Conservation (phyloP, 2,329 filamentous ascomycete genomes). For the Chalaropsis ovoidea region DNA sequence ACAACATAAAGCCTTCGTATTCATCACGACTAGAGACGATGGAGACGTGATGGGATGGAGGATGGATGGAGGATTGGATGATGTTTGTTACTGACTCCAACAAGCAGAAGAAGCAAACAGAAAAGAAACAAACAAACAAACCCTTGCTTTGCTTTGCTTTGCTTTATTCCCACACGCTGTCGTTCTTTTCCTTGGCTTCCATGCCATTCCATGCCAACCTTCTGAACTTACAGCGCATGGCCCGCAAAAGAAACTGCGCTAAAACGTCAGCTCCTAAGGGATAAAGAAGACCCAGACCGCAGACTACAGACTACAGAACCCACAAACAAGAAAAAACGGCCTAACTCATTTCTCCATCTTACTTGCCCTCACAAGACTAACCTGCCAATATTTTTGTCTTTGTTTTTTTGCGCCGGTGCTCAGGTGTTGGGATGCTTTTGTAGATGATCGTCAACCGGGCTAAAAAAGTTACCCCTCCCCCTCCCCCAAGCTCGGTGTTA, state of each 20-base stretch:
- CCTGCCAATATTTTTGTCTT: background rate
- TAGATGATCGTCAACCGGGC: background rate
- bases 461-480: too few relatives aligned
- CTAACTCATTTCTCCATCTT: too few relatives aligned
- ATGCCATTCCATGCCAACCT: background rate
- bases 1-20: conserved; percentile 1
- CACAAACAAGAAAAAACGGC: too few relatives aligned
- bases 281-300: too few relatives aligned
- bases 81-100: background rate
- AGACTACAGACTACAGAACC: too few relatives aligned
- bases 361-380: background rate
- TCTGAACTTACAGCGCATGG: background rate
- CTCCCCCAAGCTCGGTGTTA: background rate
- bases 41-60: background rate
- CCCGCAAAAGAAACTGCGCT: background rate
- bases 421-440: background rate
- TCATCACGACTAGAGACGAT: background rate
- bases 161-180: too few relatives aligned
- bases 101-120: background rate
- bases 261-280: background rate
- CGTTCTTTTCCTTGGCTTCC: background rate
- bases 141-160: too few relatives aligned
- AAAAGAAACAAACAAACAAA: background rate
- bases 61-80: background rate
- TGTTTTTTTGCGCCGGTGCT: background rate